Conservation (phyloP, 2,329 filamentous ascomycete species). For the Aspergillus vadensis region DNA sequence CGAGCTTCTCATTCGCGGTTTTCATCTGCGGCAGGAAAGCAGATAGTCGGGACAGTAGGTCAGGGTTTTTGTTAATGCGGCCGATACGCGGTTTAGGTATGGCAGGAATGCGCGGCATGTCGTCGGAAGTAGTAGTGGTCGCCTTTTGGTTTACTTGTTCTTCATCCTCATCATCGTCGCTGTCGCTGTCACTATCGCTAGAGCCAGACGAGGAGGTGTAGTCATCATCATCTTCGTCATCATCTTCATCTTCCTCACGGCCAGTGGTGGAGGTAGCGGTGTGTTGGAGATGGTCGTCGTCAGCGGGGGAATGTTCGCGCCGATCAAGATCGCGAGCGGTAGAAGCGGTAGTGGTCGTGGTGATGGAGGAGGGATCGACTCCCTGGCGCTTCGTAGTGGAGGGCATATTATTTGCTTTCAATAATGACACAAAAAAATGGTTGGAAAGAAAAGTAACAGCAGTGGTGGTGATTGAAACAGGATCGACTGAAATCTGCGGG, state of each 20-base stretch:
- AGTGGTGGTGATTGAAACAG: not conserved
- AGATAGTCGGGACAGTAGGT: slow-evolving; percentile 41
- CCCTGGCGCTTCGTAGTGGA: not conserved
- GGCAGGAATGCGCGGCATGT: slow-evolving; percentile 33
- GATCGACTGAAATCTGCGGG: not conserved
- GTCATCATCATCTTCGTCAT: slow-evolving; percentile 28
- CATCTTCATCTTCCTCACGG: slow-evolving; percentile 11
- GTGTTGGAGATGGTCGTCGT: not conserved
- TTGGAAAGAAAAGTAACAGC: not conserved
- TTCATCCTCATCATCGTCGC: slow-evolving; percentile 23
- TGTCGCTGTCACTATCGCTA: slow-evolving; percentile 27
- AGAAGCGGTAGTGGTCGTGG: not conserved
- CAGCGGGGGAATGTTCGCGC: not conserved
- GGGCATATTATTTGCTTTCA: not conserved
- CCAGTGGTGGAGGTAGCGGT: not conserved
- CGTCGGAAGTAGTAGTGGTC: not conserved
- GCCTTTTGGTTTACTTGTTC: too few species aligned
- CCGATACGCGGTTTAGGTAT: slow-evolving; percentile 39
- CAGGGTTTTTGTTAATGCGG: slow-evolving; percentile 28
- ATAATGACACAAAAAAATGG: too few species aligned
- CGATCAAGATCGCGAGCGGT: not conserved
- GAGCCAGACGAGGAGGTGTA: slow-evolving; percentile 28
- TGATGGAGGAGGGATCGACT: not conserved
- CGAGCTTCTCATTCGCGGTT: slow-evolving; percentile 45
- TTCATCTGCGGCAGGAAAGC: slow-evolving; percentile 47